Percentiles rank a stretch among this genome's conserved stretches.
Evolutionary conservation across 257 asterid species (phyloP).

Genomic region (Solanum bulbocastanum): DNA sequence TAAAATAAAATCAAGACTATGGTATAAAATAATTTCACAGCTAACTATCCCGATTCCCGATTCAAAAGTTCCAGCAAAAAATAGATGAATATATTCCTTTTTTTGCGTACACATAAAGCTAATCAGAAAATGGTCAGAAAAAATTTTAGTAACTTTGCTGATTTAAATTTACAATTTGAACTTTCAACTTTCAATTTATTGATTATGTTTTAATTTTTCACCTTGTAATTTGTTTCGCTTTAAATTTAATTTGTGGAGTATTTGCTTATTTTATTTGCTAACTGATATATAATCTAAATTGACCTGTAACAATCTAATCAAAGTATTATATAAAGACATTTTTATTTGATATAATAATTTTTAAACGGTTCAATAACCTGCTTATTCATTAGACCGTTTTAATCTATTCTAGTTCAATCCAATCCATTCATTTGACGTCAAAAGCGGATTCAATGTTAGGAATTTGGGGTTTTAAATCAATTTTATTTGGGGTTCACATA

Average conservation of each 20-base stretch:
- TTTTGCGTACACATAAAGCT: neutral
- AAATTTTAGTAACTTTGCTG: too few relatives aligned
- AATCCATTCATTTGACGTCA: rapidly evolving
- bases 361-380: neutral
- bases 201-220: too few relatives aligned
- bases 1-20: neutral
- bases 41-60: neutral
- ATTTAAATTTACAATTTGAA: too few relatives aligned
- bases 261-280: too few relatives aligned
- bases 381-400: neutral
- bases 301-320: too few relatives aligned
- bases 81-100: neutral
- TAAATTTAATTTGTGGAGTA: neutral
- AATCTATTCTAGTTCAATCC: rapidly evolving
- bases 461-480: too few relatives aligned
- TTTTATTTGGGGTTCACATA: too few relatives aligned
- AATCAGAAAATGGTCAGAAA: neutral
- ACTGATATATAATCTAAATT: too few relatives aligned
- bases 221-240: too few relatives aligned
- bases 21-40: neutral
- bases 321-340: neutral
- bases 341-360: neutral
- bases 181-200: too few relatives aligned
- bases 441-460: too few relatives aligned
- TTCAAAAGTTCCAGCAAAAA: neutral